These are phyloP conservation scores for Colletotrichum gloeosporioides DNA, from an alignment of 2,329 filamentous ascomycete genomes.

Conservation along the genomic window DNA sequence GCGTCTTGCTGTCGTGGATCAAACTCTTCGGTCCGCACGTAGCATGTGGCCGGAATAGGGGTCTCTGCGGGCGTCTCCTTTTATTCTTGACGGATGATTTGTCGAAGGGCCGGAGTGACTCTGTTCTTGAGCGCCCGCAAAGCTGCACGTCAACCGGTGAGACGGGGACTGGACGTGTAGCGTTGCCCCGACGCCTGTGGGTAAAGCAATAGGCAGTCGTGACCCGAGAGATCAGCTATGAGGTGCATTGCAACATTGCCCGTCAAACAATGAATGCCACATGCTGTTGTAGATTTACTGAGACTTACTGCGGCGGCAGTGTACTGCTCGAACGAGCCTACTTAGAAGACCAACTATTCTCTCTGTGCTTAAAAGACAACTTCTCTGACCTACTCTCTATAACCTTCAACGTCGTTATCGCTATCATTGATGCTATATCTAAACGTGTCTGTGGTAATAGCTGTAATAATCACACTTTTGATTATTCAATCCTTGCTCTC, in stretches of 20 bases:
- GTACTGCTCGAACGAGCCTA: not conserved
- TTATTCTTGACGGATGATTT: not conserved
- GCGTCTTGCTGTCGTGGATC: not conserved
- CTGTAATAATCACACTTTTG: rapidly evolving
- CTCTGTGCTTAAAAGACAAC: too few species aligned
- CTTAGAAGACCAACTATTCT: not conserved
- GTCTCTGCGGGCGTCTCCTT: not conserved
- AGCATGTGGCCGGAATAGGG: not conserved
- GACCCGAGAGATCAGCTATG: not conserved
- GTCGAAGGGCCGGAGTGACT: rapidly evolving
- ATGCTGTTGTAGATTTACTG: not conserved
- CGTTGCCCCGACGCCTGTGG: not conserved
- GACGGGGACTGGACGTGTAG: rapidly evolving
- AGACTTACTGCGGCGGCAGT: rapidly evolving
- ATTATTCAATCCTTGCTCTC: not conserved
- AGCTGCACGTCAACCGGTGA: not conserved
- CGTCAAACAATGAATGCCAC: not conserved
- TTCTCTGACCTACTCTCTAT: not conserved
- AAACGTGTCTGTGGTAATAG: rapidly evolving
- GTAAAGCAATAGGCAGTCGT: not conserved
- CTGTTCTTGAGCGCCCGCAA: not conserved
- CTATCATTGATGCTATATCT: too few species aligned
- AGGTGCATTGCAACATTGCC: not conserved
- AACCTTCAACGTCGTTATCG: too few species aligned
- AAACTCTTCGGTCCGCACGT: not conserved